These are phyloP conservation scores for Byssochlamys sp. DNA, from an alignment of 2,329 filamentous ascomycete species.

Conservation along the genomic window DNA sequence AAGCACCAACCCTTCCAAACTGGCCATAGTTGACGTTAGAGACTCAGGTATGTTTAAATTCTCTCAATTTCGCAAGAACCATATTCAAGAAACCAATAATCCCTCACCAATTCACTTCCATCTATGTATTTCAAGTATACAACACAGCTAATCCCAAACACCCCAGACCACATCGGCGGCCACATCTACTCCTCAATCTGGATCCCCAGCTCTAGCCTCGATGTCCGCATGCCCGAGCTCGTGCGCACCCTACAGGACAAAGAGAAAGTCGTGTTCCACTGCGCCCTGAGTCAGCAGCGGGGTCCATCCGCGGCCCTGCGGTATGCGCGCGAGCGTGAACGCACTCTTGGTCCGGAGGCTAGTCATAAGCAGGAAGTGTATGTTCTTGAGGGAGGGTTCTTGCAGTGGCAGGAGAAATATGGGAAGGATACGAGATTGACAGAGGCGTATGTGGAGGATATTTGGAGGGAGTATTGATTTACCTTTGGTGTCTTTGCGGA, in stretches of 20 bases:
- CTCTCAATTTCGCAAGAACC: too few relatives aligned
- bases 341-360: constrained; percentile 36
- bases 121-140: too few relatives aligned
- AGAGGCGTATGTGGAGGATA: constrained; percentile 70
- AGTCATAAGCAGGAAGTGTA: constrained; percentile 58
- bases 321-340: constrained; percentile 58
- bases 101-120: background rate
- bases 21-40: constrained; percentile 79
- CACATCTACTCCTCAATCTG: constrained; percentile 73
- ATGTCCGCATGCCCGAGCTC: constrained; percentile 71
- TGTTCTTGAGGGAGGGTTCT: constrained; percentile 75
- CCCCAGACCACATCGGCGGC: constrained; percentile 72
- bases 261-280: constrained; percentile 86
- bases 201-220: constrained; percentile 63
- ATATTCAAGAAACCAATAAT: too few relatives aligned
- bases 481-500: too few relatives aligned
- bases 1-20: constrained; percentile 34
- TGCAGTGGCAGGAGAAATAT: constrained; percentile 74
- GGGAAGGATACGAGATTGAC: constrained; percentile 72
- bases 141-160: background rate
- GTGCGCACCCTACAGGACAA: constrained; percentile 66
- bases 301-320: constrained; percentile 74
- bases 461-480: constrained; percentile 57
- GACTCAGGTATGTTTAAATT: constrained; percentile 56
- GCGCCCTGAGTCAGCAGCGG: constrained; percentile 79